These are phyloP conservation scores for Mycena floridula DNA, from an alignment of 768 basidiomycete species.

Conservation along the genomic window DNA sequence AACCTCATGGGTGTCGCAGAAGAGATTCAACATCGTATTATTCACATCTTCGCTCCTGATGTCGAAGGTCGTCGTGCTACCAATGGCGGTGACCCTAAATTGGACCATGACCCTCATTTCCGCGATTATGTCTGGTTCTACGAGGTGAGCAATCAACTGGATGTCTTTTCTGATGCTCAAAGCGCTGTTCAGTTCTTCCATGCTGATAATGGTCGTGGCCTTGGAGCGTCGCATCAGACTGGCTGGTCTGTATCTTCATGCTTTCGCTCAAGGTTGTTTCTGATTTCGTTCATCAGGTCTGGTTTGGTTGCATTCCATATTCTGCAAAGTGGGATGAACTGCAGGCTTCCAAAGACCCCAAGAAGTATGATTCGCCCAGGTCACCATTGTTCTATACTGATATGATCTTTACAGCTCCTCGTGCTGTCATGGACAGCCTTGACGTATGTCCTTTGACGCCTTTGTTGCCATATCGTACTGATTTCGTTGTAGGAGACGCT, in stretches of 20 bases:
- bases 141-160: constrained; percentile 48
- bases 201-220: constrained; percentile 84
- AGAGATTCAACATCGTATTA: constrained; percentile 98
- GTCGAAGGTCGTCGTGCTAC: constrained; percentile 79
- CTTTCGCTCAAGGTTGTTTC: neutral
- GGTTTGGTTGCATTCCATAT: constrained; percentile 90
- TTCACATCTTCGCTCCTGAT: constrained; percentile 97
- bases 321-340: constrained; percentile 82
- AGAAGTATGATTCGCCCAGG: constrained; percentile 60
- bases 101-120: constrained; percentile 93
- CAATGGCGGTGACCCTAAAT: constrained; percentile 82
- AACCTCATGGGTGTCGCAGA: constrained; percentile 90
- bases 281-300: constrained; percentile 51
- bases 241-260: constrained; percentile 64
- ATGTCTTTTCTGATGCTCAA: neutral
- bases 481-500: constrained; percentile 54
- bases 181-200: constrained; percentile 74
- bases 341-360: constrained; percentile 90
- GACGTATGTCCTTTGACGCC: constrained; percentile 94
- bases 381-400: constrained; percentile 3
- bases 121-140: constrained; percentile 96
- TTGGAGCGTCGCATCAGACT: constrained; percentile 97
- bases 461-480: constrained; percentile 2
- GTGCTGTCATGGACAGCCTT: constrained; percentile 84
- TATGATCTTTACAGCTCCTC: constrained; percentile 53